Percentiles rank a stretch among this genome's conserved stretches.
These are phyloP conservation scores for Panaeolus papilionaceus DNA, from an alignment of 768 basidiomycete genomes.

Conservation along the genomic window DNA sequence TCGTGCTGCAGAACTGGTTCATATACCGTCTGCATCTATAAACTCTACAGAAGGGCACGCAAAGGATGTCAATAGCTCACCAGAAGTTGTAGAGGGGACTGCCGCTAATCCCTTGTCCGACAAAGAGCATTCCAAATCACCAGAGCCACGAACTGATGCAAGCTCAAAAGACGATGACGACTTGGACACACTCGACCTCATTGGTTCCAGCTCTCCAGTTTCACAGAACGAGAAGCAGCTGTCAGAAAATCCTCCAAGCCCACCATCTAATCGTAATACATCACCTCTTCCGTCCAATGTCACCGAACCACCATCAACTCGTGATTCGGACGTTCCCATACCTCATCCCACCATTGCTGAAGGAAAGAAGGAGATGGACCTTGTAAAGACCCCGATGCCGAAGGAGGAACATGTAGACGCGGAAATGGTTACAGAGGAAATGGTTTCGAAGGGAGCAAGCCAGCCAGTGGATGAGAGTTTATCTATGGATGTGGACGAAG, in stretches of 20 bases:
- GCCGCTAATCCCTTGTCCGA: not conserved
- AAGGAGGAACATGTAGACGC: slow-evolving; percentile 18
- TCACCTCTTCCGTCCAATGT: not conserved
- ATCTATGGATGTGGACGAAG: slow-evolving; percentile 23
- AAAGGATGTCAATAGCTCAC: not conserved
- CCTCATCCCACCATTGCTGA: not conserved
- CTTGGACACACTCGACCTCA: slow-evolving; percentile 48
- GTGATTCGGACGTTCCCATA: not conserved
- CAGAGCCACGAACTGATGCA: slow-evolving; percentile 1
- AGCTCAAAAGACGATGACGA: slow-evolving; percentile 25
- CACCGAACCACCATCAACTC: not conserved
- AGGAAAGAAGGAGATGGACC: not conserved
- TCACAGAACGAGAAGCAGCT: slow-evolving; percentile 22
- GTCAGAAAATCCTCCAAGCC: not conserved
- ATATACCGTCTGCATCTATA: slow-evolving; percentile 19
- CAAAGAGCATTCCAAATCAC: slow-evolving; percentile 2
- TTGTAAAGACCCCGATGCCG: not conserved
- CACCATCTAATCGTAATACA: not conserved
- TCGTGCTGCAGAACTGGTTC: slow-evolving; percentile 20
- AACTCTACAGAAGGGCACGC: slow-evolving; percentile 3
- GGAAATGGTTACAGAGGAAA: not conserved
- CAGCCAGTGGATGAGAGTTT: slow-evolving; percentile 16
- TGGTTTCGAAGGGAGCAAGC: not conserved
- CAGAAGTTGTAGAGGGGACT: not conserved
- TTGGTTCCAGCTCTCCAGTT: slow-evolving; percentile 34